phyloP scores from a whole-genome alignment of 2,329 filamentous ascomycete species.

The Clarireedia paspali region DNA sequence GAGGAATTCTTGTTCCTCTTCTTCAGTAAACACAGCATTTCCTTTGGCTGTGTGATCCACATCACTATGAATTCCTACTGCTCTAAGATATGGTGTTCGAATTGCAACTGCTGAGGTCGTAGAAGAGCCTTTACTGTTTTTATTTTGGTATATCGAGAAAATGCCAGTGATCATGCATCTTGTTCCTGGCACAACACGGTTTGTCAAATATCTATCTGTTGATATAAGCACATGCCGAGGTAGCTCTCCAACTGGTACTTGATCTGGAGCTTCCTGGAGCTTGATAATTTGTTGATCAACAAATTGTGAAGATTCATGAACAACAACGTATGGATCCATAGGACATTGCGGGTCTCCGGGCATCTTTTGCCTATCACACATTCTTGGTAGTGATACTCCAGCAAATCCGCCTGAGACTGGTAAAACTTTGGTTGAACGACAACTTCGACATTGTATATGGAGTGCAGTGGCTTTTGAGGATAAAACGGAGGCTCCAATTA shows the following conservation, averaged over 20 bases:
- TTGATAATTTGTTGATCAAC: conserved; percentile 98
- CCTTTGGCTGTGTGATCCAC: conserved; percentile 85
- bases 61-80: conserved; percentile 86
- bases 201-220: conserved; percentile 92
- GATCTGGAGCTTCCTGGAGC: conserved; percentile 92
- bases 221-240: conserved; percentile 92
- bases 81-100: conserved; percentile 86
- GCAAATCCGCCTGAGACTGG: conserved; percentile 79
- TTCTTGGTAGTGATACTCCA: conserved; percentile 74
- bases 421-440: conserved; percentile 63
- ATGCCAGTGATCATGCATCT: conserved; percentile 94
- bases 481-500: conserved; percentile 93
- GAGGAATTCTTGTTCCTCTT: conserved; percentile 92
- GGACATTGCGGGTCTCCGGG: conserved; percentile 75
- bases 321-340: conserved; percentile 89
- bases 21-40: conserved; percentile 76
- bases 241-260: conserved; percentile 93
- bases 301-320: conserved; percentile 89
- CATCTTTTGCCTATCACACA: conserved; percentile 58
- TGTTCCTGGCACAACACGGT: conserved; percentile 89
- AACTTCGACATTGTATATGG: conserved; percentile 82
- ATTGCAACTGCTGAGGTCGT: conserved; percentile 83
- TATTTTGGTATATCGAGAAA: conserved; percentile 95
- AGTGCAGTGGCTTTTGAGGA: conserved; percentile 90
- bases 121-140: conserved; percentile 69